Base-by-base conservation (phyloP, 2,329 filamentous ascomycete species). In the Pseudogymnoascus sp. region DNA sequence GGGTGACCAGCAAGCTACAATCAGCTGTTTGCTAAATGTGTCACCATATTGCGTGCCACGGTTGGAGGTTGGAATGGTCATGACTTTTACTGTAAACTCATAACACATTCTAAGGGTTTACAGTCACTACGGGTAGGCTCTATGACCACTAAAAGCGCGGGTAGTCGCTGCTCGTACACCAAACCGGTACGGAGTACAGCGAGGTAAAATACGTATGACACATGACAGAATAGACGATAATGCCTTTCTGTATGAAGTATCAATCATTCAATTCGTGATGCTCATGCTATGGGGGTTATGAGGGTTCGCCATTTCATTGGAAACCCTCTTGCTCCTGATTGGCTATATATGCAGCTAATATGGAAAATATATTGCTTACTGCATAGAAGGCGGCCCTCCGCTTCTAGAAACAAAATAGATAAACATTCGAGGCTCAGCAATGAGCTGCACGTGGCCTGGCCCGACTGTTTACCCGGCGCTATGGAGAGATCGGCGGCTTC, bases 401-500 rank as follows among this genome's bases (percentile, higher is more conserved):
- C 50, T 56, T 56, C 50, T 56, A 56, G 50, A 56, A 56, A 33
- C 28, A 56, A 33, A 33, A 33, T 33, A 56, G 50, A 33, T 33
- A 56, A 56, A 33, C 50, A 33, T 56, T 56, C 28, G 16, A 56
- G 28, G 28, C 26, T 53, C 7, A 16, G 26, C 4, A 8, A 8
- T 0, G 2, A 56, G 2, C 50, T 56, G 50, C 50, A 56, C 50
- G 50, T 56, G 50, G 28, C 50, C 50, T 56, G 28, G 50, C 50
- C 50, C 50, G 50, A 56, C 50, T 56, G 50, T 56, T 56, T 56
- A 56, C 50, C 50, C 50, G 50, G 5, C 50, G 50, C 50, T 56
- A 56, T 56, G n/a, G 28, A 12, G 50, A 33, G 50, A 56, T 56
- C 50, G 50, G 50, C 50, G n/a, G 28, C 28, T 56, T 33, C 28